A percentile compares a stretch with the other conserved stretches of the same genome.
Evolutionary conservation across 2,329 filamentous ascomycete genomes (phyloP).

Genomic region (Hypoxylon sp.): DNA sequence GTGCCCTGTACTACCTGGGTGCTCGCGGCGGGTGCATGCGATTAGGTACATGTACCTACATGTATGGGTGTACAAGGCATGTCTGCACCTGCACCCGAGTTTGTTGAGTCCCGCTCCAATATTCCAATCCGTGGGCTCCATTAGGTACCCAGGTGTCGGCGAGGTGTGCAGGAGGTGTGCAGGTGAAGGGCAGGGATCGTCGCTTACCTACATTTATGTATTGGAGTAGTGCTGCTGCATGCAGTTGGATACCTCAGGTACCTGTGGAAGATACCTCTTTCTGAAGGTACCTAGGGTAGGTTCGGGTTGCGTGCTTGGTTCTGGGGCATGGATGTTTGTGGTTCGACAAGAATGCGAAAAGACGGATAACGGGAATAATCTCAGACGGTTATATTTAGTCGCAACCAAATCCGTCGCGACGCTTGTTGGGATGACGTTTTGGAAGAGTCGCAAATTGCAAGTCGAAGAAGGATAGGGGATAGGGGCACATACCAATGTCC

Average conservation of each 20-base stretch:
- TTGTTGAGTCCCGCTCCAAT: too few relatives aligned
- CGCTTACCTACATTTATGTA: neutral
- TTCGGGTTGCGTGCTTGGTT: neutral
- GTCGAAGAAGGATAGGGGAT: neutral
- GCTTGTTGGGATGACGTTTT: conserved; percentile 1
- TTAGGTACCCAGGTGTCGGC: too few relatives aligned
- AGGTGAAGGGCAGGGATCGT: neutral
- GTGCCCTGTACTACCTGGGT: conserved; percentile 13
- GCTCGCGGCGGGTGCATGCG: neutral
- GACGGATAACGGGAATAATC: conserved; percentile 3
- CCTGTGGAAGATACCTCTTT: neutral
- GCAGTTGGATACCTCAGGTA: neutral
- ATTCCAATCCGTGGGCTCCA: too few relatives aligned
- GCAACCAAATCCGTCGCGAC: neutral
- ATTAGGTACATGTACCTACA: too few relatives aligned
- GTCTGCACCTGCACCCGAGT: neutral
- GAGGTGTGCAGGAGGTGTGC: neutral
- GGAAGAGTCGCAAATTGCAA: conserved; percentile 7
- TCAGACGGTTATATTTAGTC: conserved; percentile 13
- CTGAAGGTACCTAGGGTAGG: too few relatives aligned
- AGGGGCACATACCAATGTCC: neutral
- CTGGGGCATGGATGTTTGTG: neutral
- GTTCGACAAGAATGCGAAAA: conserved; percentile 8
- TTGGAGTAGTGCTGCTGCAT: neutral
- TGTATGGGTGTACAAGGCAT: neutral